Base-by-base conservation (phyloP, 306 rosid species). In the Prosopis cineraria region DNA sequence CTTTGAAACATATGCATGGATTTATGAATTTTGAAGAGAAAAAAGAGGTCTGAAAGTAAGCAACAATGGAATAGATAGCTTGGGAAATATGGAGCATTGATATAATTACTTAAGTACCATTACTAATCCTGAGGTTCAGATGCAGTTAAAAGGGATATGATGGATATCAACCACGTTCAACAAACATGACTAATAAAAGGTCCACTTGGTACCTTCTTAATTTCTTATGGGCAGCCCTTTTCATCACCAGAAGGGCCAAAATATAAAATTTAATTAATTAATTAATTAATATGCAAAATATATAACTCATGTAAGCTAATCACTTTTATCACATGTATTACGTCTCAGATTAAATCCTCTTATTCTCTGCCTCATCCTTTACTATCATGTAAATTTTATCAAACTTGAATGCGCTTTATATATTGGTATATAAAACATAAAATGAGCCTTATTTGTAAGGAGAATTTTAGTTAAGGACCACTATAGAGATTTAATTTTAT, bases 291-390 rank as follows among this genome's bases (percentile, higher is more conserved):
- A 76, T 72, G 31, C 24, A 33, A 31, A 10, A 24, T 29, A 59
- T 59, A 36, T 60, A 30, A 24, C 62, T 6, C 31, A 30, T 20
- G 75, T 68, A 80, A 80, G 70, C 84, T 16, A n/a, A n/a, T n/a
- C 82, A 84, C 78, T 81, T 75, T 22, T 24, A 22, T 83, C 87
- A 85, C 48, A 56, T 84, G 83, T 2, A 39, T 50, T 62, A 19
- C 85, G 80, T 90, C 90, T 80, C 58, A 68, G n/a, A n/a, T n/a
- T n/a, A n/a, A 30, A 74, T 85, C 75, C 37, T 27, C 14, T 10
- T 48, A 3, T 4, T 45, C 45, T 24, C 36, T 16, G 11, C 11
- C 22, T 75, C 55, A 31, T 44, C 25, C 16, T 44, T 64, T n/a
- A 74, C 20, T 43, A 4, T 60, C 27, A 19, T 44, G 13, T 20